phyloP scores from a whole-genome alignment of 2,329 filamentous ascomycete genomes.

The Aspergillus ibericus region DNA sequence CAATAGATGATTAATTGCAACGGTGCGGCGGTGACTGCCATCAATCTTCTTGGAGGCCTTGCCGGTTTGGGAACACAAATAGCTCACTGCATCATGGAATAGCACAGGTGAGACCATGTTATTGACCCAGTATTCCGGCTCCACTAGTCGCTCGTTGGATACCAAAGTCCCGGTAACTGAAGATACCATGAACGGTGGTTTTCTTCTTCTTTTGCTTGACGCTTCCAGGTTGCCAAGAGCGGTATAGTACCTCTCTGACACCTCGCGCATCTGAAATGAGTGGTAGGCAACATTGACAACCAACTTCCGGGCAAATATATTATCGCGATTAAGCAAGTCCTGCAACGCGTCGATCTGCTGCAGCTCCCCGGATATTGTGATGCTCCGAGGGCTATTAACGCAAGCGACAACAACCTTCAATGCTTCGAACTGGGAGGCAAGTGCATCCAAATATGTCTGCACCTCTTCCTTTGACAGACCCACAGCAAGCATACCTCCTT shows the following conservation, averaged over 20 bases:
- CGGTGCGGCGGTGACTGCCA: conserved; percentile 3
- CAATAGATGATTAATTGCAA: conserved; percentile 12
- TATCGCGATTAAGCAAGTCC: neutral
- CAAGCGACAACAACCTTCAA: conserved; percentile 21
- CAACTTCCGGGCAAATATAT: conserved; percentile 15
- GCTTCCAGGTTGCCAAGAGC: neutral
- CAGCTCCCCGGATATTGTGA: conserved; percentile 22
- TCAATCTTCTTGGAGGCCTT: neutral
- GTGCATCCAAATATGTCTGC: neutral
- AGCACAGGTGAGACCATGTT: conserved; percentile 20
- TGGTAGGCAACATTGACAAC: conserved; percentile 22
- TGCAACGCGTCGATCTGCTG: conserved; percentile 13
- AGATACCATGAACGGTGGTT: conserved; percentile 15
- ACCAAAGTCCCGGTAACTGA: conserved; percentile 16
- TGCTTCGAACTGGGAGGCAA: neutral
- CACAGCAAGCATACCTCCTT: conserved; percentile 23
- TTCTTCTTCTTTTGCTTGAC: neutral
- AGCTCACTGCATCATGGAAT: conserved; percentile 14
- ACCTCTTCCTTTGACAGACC: conserved; percentile 13
- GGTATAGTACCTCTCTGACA: conserved; percentile 4
- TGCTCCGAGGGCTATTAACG: conserved; percentile 18
- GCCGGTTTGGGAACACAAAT: neutral
- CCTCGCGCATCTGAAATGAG: conserved; percentile 19
- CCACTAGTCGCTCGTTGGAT: neutral
- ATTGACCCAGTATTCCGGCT: conserved; percentile 20